Base-by-base conservation (phyloP, 352 stramenopile genomes). In the Pythium periplocum region DNA sequence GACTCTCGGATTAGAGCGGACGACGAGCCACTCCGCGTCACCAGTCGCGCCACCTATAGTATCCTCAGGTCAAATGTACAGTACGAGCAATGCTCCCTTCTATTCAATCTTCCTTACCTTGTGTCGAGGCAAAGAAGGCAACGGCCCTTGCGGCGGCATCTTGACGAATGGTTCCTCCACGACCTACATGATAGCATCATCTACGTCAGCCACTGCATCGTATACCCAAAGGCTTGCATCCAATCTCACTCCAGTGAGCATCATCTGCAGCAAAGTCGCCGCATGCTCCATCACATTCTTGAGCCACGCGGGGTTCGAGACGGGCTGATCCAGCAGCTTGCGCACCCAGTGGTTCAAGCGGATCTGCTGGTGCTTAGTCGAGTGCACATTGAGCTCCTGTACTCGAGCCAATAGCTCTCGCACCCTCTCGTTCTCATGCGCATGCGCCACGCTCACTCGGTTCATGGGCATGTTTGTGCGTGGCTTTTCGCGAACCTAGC, bases 281-380 rank as follows among this genome's bases (percentile, higher is more conserved):
- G 71, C 68, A 50, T 86, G 69, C 39, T 81, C 68, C 9, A 66
- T 44, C 7, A 87, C 76, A 32, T 75, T 84, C 47, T 82, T 83
- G 7, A 71, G 50, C 79, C 76, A 87, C n/a, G 69, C 62, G 4
- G 63, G 45, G 44, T 86, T 87, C 9, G 68, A 66, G 5, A 71
- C 73, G 6, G 76, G 66, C 58, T 87, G 75, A 33, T 72, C 66
- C 5, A 71, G 67, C 30, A 87, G 69, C 51, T 83, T 85, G 3
- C 61, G 59, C 39, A 86, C 51, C 75, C 76, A 90, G 48, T 83
- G 75, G 9, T 44, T 65, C 48, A 87, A 52, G 42, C 77, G 76
- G 52, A 87, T 84, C 30, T 77, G 71, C 62, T 85, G 64, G 56
- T 87, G 75, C n/a, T 81, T 82, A 48, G 12, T 68, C 12, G 52